Percentiles rank a stretch among this genome's conserved stretches.
Evolutionary conservation across 306 rosid genomes (phyloP).

Genomic region (Sesbania bispinosa): DNA sequence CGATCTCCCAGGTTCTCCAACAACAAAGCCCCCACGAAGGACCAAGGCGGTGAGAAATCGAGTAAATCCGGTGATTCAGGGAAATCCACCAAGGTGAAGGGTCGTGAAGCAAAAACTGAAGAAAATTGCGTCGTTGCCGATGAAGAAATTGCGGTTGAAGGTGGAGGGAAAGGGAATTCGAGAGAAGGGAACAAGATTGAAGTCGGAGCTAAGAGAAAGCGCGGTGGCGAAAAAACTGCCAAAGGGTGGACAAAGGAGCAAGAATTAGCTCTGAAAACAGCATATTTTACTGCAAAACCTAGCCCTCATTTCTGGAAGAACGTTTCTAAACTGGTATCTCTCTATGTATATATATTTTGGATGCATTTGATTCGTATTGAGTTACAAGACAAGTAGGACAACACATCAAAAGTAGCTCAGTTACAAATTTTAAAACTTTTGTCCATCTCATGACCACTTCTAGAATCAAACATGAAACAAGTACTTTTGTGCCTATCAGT

Average conservation of each 20-base stretch:
- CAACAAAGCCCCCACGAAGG: not conserved
- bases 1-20: conserved; percentile 45
- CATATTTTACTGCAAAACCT: conserved; percentile 65
- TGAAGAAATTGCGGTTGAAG: conserved; percentile 10
- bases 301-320: conserved; percentile 92
- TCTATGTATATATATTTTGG: not conserved
- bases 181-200: not conserved
- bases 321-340: conserved; percentile 64
- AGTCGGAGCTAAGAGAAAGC: conserved; percentile 46
- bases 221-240: conserved; percentile 20
- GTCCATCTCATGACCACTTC: too few species aligned
- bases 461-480: too few species aligned
- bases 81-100: conserved; percentile 13
- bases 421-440: too few species aligned
- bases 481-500: not conserved
- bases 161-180: not conserved
- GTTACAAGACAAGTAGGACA: too few species aligned
- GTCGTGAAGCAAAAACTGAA: not conserved
- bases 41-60: not conserved
- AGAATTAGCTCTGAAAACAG: conserved; percentile 59
- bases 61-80: not conserved
- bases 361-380: too few species aligned
- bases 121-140: not conserved
- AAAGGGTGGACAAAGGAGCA: conserved; percentile 80
- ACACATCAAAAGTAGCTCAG: too few species aligned